A percentile compares a stretch with the other conserved stretches of the same genome.
Evolutionary conservation across 2,329 filamentous ascomycete genomes (phyloP).

Genomic region (Bimuria novae-zelandiae): DNA sequence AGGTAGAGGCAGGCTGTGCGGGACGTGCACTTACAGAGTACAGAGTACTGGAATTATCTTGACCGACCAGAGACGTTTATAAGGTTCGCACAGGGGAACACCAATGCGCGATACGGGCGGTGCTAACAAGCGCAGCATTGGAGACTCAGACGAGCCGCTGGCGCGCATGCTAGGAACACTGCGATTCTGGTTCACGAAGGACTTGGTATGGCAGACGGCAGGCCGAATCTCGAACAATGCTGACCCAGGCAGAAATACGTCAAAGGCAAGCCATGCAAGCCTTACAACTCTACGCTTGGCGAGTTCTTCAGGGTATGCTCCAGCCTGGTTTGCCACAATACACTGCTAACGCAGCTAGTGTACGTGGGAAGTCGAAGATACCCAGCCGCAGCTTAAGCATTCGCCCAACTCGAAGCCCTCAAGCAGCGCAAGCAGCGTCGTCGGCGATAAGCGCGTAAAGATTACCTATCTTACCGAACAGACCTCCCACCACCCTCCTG

Average conservation of each 20-base stretch:
- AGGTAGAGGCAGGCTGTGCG: neutral
- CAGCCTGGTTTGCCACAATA: slow-evolving; percentile 2
- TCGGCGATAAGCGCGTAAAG: slow-evolving; percentile 62
- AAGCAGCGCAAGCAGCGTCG: slow-evolving; percentile 43
- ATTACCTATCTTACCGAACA: slow-evolving; percentile 97
- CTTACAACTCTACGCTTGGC: slow-evolving; percentile 94
- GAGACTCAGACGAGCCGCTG: slow-evolving; percentile 86
- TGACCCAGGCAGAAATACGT: slow-evolving; percentile 76
- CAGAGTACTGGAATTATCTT: slow-evolving; percentile 98
- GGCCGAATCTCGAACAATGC: slow-evolving; percentile 2
- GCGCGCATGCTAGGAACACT: slow-evolving; percentile 94
- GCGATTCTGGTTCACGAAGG: slow-evolving; percentile 98
- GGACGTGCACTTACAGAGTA: slow-evolving; percentile 27
- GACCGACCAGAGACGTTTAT: slow-evolving; percentile 91
- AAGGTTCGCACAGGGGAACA: slow-evolving; percentile 50
- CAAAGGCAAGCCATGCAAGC: slow-evolving; percentile 98
- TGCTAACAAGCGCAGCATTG: slow-evolving; percentile 62
- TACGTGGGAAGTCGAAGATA: slow-evolving; percentile 91
- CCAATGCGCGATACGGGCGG: neutral
- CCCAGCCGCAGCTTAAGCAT: slow-evolving; percentile 63
- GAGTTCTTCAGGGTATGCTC: slow-evolving; percentile 88
- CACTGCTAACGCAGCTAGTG: slow-evolving; percentile 60
- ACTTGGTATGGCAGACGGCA: slow-evolving; percentile 62
- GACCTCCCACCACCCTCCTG: slow-evolving; percentile 95
- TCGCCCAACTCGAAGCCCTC: slow-evolving; percentile 49